Base-by-base conservation (phyloP, 2,329 filamentous ascomycete genomes). In the Nannizziopsis arthrosporioides region DNA sequence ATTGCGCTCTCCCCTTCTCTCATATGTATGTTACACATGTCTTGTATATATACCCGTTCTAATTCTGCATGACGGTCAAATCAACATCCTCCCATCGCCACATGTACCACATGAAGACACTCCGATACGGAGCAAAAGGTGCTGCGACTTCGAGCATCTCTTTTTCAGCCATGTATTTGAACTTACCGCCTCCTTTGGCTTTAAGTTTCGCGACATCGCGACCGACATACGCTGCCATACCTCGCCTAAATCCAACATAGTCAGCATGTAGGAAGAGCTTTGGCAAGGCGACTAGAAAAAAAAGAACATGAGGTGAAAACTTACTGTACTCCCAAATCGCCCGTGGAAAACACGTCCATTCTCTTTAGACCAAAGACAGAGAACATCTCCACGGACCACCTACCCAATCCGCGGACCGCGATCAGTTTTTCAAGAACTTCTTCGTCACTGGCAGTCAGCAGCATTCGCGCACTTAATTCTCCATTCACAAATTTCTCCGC, bases 91-190 rank as follows among this genome's bases (percentile, higher is more conserved):
- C 84, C 9, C 90, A 80, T 51, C 83, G 74, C 89, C 90, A 95
- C 85, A 94, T 94, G 63, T 94, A 94, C 89, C 89, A 95, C 89
- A 95, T 95, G 60, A 94, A 94, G 38, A 95, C 63, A 58, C 83
- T 92, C 61, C 89, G 73, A 67, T 94, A 96, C 2, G 90, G 92
- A 50, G 76, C 75, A 64, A 94, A 98, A 61, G 74, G 79, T 49
- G 82, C 84, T 10, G 86, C 81, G 54, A 86, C 74, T 55, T 88
- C 84, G 52, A 83, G 63, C 92, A 98, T 96, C 52, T 96, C 92
- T 62, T 80, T 77, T 68, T 96, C 92, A 32, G 76, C 77, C 88
- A 96, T 94, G 65, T 96, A 98, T 72, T 96, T 96, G 83, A 88
- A 96, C 70, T 96, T 96, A 39, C 85, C 85, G 30, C 82, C 82